A percentile compares a stretch with the other conserved stretches of the same genome.
Evolutionary conservation across 352 stramenopile species (phyloP).

Genomic region (Pythium brachiatum): DNA sequence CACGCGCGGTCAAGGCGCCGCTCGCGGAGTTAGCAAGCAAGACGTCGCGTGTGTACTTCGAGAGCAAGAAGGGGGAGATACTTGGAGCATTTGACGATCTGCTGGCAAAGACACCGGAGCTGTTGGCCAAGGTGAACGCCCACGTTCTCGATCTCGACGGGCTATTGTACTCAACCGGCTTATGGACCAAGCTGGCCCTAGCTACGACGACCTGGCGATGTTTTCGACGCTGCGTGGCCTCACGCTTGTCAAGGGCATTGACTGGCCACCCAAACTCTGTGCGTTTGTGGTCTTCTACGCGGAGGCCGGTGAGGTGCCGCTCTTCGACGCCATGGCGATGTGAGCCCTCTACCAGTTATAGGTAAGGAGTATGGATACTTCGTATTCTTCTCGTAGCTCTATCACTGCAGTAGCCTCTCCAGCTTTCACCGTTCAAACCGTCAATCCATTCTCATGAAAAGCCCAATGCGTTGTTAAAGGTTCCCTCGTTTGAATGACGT

Average conservation of each 20-base stretch:
- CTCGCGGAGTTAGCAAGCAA: slow-evolving; percentile 46
- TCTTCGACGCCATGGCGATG: slow-evolving; percentile 43
- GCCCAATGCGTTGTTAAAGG: too few species aligned
- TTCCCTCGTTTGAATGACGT: too few species aligned
- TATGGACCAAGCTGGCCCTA: slow-evolving; percentile 42
- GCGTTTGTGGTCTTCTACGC: slow-evolving; percentile 50
- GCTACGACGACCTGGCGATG: slow-evolving; percentile 58
- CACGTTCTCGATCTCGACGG: slow-evolving; percentile 34
- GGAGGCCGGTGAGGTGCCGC: slow-evolving; percentile 35
- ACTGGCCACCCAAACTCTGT: slow-evolving; percentile 47
- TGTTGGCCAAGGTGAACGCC: slow-evolving; percentile 40
- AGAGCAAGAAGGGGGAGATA: slow-evolving; percentile 47
- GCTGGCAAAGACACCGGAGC: slow-evolving; percentile 35
- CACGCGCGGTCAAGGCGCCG: slow-evolving; percentile 37
- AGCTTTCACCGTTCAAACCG: too few species aligned
- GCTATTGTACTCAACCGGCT: slow-evolving; percentile 38
- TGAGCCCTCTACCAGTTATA: too few species aligned
- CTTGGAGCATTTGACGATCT: slow-evolving; percentile 42
- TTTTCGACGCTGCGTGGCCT: slow-evolving; percentile 46
- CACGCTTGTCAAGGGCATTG: slow-evolving; percentile 51
- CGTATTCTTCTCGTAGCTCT: too few species aligned
- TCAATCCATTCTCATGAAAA: too few species aligned
- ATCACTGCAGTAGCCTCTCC: too few species aligned
- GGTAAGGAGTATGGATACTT: too few species aligned
- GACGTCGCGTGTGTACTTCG: slow-evolving; percentile 52